Base-by-base conservation (phyloP, 2,329 filamentous ascomycete species). In the Aspergillus puulaauensis region DNA sequence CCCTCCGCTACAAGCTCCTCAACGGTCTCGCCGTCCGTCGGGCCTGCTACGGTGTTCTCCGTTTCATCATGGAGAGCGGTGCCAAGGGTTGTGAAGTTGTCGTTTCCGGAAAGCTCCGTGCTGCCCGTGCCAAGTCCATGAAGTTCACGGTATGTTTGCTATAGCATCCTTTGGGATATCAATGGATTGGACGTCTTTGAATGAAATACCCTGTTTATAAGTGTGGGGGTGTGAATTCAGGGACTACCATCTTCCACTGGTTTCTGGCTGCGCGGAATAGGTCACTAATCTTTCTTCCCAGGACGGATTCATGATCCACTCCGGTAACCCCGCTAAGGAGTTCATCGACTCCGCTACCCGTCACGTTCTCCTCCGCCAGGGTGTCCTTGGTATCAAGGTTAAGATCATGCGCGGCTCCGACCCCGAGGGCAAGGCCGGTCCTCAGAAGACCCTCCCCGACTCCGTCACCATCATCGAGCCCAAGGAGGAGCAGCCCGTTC, bases 261-360 rank as follows among this genome's bases (percentile, higher is more conserved):
- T 3, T 21, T 43, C 11, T 15, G 7, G 21, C n/a, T 24, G 27
- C 51, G 35, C 19, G 24, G 44, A 35, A 33, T 61, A 41, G 64
- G 60, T 37, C 11, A 17, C 19, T 46, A 52, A 52, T 41, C 47
- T 55, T 40, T 24, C 40, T 64, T 52, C 57, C 59, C 61, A 86
- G 85, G 86, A 99, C 82, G 95, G 95, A 80, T 99, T 99, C 91
- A 99, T 99, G 95, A 99, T 99, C 84, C 95, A 99, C 91, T 99
- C 95, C 76, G 95, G 95, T 83, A 95, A 99, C 82, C 95, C 95
- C 77, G 95, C 93, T 77, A 93, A 96, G 84, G 95, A 99, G 84
- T 99, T 99, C 86, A 99, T 99, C 80, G 95, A 99, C 86, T 86
- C 83, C 75, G 96, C 96, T 73, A 98, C 95, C 76, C 95, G 95